Base-by-base conservation (phyloP, 2,329 filamentous ascomycete genomes). In the Amesomyces nigricolor region DNA sequence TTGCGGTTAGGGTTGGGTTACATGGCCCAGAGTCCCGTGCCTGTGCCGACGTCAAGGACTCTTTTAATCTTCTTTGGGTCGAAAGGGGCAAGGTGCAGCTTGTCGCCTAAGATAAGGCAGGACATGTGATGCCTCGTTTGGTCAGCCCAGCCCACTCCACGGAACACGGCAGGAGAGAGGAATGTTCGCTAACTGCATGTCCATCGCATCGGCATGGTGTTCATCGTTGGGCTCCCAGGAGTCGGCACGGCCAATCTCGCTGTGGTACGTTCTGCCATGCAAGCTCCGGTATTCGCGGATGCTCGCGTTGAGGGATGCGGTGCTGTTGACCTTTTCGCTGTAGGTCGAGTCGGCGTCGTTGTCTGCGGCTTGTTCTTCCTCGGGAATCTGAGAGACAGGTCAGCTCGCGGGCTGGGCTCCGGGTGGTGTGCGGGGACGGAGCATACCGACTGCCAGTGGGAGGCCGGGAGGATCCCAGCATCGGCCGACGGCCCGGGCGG, bases 41-140 rank as follows among this genome's bases (percentile, higher is more conserved):
- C 73, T 0, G 72, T 74, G 19, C 73, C 73, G 8, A 76, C 65
- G 50, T 76, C 74, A 1, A 76, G 66, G n/a, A 76, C 66, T 39
- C 26, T 32, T 17, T 48, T 22, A 8, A n/a, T 52, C 3, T 59
- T 50, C 32, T 35, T 35, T 4, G 11, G 11, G 32, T 35, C 32
- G 10, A 71, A 58, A 4, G 68, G 67, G 0, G 69, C 64, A 13
- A 65, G 60, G 51, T 63, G 67, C 2, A 73, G 63, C 16, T 69
- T 68, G 1, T 68, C 67, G 1, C 61, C 61, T 0, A 68, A 62
- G 9, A 63, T 52, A 8, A 64, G 54, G 2, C 60, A 63, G 51
- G 67, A 67, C 22, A 72, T 63, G 30, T 70, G 64, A 58, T 74
- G 71, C 26, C 66, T 60, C 5, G 17, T 4, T 8, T 13, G 8